Evolutionary conservation across 495 filamentous ascomycete species (phyloP).

Genomic region (Lentithecium fluviatile): DNA sequence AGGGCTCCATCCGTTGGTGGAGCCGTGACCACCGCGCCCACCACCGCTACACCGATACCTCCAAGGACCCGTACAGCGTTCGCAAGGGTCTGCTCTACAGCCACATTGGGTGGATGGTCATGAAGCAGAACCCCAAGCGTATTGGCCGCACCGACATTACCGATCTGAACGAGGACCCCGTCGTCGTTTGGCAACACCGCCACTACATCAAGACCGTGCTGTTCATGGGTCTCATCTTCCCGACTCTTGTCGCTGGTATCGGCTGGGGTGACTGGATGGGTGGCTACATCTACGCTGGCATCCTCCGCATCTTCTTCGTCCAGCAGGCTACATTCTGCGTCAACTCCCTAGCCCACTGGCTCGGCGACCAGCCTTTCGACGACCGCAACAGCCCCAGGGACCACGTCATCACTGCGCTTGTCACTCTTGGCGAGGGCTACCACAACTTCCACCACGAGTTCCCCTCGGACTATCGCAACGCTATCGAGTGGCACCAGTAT

Average conservation of each 20-base stretch:
- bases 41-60: slow-evolving; percentile 98
- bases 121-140: slow-evolving; percentile 53
- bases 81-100: slow-evolving; percentile 97
- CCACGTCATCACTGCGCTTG: slow-evolving; percentile 90
- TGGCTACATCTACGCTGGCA: slow-evolving; percentile 92
- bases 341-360: slow-evolving; percentile 98
- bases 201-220: slow-evolving; percentile 89
- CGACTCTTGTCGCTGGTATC: slow-evolving; percentile 78
- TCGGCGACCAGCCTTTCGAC: slow-evolving; percentile 98
- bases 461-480: slow-evolving; percentile 97
- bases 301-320: slow-evolving; percentile 96
- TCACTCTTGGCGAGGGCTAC: slow-evolving; percentile 96
- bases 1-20: slow-evolving; percentile 98
- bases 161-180: slow-evolving; percentile 90
- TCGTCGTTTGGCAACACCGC: slow-evolving; percentile 93
- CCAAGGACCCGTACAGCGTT: slow-evolving; percentile 98
- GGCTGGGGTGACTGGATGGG: slow-evolving; percentile 88
- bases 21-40: slow-evolving; percentile 93
- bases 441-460: slow-evolving; percentile 99
- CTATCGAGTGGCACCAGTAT: slow-evolving; percentile 97
- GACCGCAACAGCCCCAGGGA: slow-evolving; percentile 98
- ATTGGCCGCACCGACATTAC: slow-evolving; percentile 92
- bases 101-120: slow-evolving; percentile 75
- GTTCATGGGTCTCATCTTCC: slow-evolving; percentile 83
- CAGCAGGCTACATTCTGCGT: slow-evolving; percentile 99